phyloP scores from a whole-genome alignment of 208 protist genomes.

The Trypanosoma platydactyli region DNA sequence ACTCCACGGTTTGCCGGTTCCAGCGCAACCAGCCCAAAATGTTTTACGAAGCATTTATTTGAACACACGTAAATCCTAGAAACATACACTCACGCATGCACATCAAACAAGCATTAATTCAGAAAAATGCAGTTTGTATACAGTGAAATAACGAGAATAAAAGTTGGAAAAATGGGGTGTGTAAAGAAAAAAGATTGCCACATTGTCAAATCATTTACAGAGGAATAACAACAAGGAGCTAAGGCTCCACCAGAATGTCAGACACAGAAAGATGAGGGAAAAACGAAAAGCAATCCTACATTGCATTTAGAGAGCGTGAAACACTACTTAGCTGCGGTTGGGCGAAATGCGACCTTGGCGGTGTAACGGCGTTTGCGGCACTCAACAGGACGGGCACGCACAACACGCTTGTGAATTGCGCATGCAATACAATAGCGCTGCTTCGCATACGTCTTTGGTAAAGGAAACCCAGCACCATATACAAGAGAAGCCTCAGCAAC shows the following conservation, averaged over 20 bases:
- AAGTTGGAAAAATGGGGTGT: constrained; percentile 5
- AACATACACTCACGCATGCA: constrained; percentile 7
- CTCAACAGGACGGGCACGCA: constrained; percentile 88
- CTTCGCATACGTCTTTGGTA: constrained; percentile 99
- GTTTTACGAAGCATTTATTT: constrained; percentile 31
- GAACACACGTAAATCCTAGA: not conserved
- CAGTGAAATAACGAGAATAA: constrained; percentile 4
- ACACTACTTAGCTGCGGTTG: constrained; percentile 28
- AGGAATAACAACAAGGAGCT: not conserved
- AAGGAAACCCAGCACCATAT: constrained; percentile 90
- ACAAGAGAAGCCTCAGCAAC: constrained; percentile 95
- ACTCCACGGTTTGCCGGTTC: constrained; percentile 45
- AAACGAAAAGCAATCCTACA: constrained; percentile 11
- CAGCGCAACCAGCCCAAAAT: constrained; percentile 15
- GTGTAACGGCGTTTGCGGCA: constrained; percentile 85
- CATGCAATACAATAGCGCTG: constrained; percentile 99
- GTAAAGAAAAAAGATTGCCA: constrained; percentile 4
- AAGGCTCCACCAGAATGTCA: constrained; percentile 4
- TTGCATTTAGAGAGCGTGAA: constrained; percentile 1
- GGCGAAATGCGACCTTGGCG: constrained; percentile 77
- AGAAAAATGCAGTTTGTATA: constrained; percentile 23
- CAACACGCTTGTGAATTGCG: constrained; percentile 98
- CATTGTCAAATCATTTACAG: constrained; percentile 8
- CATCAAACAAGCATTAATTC: constrained; percentile 6
- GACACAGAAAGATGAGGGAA: constrained; percentile 6